Conservation (phyloP, 2,329 filamentous ascomycete genomes). For the Aspergillus viridinutans region DNA sequence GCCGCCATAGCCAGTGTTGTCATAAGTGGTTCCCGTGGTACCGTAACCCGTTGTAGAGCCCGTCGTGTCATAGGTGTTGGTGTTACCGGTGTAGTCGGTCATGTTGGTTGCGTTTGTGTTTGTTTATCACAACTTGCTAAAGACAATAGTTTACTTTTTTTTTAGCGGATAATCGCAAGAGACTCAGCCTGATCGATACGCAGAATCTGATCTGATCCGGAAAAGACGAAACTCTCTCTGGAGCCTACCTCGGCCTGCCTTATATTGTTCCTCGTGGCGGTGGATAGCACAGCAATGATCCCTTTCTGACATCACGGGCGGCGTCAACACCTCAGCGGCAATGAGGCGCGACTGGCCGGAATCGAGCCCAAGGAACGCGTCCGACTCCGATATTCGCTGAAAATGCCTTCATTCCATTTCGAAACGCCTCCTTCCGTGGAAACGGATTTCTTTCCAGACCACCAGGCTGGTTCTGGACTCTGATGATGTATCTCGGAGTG, state of each 20-base stretch:
- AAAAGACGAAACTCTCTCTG: neutral
- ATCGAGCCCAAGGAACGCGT: neutral
- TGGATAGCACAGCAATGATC: slow-evolving; percentile 9
- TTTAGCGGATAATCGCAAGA: neutral
- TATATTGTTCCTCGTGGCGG: slow-evolving; percentile 18
- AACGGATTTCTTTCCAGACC: neutral
- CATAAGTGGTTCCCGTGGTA: slow-evolving; percentile 11
- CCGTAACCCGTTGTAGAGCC: slow-evolving; percentile 10
- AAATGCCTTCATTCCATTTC: neutral
- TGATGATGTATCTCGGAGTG: neutral
- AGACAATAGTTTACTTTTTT: neutral
- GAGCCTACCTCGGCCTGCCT: neutral
- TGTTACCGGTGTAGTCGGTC: slow-evolving; percentile 2
- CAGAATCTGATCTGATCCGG: neutral
- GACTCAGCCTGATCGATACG: neutral
- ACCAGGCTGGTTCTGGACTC: neutral
- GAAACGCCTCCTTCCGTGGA: neutral
- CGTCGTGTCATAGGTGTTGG: neutral
- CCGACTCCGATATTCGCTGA: neutral
- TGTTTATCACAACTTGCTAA: neutral
- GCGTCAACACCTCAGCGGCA: neutral
- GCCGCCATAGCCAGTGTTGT: slow-evolving; percentile 1
- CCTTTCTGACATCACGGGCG: slow-evolving; percentile 16
- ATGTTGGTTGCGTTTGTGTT: neutral
- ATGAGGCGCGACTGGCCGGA: slow-evolving; percentile 1